Evolutionary conservation across 2,329 filamentous ascomycete species (phyloP), one percentile per base, ranked within the genome.

Genomic region (Plectosphaerella plurivora): DNA sequence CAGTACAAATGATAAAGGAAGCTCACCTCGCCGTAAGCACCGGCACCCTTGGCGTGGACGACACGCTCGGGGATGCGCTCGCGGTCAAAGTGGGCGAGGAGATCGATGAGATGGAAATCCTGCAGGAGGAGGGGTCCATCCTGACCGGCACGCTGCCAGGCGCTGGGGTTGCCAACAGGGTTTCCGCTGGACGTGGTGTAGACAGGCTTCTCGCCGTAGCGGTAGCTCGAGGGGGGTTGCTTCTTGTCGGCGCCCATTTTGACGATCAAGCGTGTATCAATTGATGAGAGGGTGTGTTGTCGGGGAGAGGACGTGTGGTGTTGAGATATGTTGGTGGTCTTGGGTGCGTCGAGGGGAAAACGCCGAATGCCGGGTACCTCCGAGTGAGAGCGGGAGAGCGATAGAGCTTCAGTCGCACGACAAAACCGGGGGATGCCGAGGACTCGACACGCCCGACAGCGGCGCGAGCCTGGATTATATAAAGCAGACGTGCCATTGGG

Each of bases 51-150:
- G 15, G 82, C 81, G 57, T 85, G 82, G 3, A 85, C 82, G 24
- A 61, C 75, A 53, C 71, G 73, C 64, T 78, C 75, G 33, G 75
- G 75, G 39, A 78, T 77, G 55, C 74, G 70, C 60, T 78, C 75
- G 51, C 75, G 74, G 65, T 74, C 74, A 63, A 80, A 78, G 65
- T 78, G 71, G 16, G 75, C 76, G 46, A 87, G 73, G 35, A 83
- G 67, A 58, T 85, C 84, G 59, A 87, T 81, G 64, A 87, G 67
- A 63, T 86, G 82, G 63, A 84, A 84, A 63, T 86, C 82, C 61
- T 86, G 82, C 20, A 87, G 76, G 55, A 85, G 70, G 39, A 86
- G 71, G 57, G 82, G 82, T 1, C 82, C 82, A 59, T 78, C 79
- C 42, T 61, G 55, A 47, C 82, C 83, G 35, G 81, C 67, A 53